phyloP scores from a whole-genome alignment of 768 basidiomycete species.

The Tulasnella sp. region DNA sequence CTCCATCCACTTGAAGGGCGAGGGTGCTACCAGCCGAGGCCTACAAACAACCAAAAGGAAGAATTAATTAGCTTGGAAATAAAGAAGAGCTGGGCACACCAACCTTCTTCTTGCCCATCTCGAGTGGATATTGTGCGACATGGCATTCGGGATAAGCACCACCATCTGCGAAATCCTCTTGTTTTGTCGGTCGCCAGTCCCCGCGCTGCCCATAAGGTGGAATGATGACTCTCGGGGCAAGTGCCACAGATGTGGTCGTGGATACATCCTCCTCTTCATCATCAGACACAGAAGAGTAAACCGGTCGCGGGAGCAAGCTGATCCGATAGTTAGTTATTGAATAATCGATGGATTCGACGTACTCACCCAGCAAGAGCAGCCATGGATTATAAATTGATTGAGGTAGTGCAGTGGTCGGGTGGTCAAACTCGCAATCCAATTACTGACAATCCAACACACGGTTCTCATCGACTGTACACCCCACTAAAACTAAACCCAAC shows the following conservation, averaged over 20 bases:
- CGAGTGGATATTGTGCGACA: slow-evolving; percentile 92
- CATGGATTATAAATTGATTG: background rate
- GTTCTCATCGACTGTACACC: too few species aligned
- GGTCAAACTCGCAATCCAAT: too few species aligned
- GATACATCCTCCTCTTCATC: slow-evolving; percentile 45
- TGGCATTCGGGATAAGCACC: slow-evolving; percentile 92
- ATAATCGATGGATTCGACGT: background rate
- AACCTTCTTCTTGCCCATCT: slow-evolving; percentile 92
- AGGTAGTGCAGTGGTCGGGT: too few species aligned
- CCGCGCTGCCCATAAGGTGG: slow-evolving; percentile 80
- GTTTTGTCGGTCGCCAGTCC: slow-evolving; percentile 77
- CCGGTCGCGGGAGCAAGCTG: slow-evolving; percentile 60
- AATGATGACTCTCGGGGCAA: slow-evolving; percentile 31
- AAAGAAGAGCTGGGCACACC: slow-evolving; percentile 19
- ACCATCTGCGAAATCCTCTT: slow-evolving; percentile 81
- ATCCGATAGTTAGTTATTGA: background rate
- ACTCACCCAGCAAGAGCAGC: slow-evolving; percentile 20
- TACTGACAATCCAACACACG: too few species aligned
- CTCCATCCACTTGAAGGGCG: slow-evolving; percentile 90
- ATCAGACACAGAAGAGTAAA: slow-evolving; percentile 43
- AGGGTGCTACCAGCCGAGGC: slow-evolving; percentile 88
- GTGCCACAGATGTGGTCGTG: slow-evolving; percentile 26
- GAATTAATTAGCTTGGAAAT: background rate
- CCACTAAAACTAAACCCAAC: too few species aligned
- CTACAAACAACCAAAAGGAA: slow-evolving; percentile 30